These are phyloP conservation scores for Aspergillus sp. DNA, from an alignment of 2,329 filamentous ascomycete species.

Conservation along the genomic window DNA sequence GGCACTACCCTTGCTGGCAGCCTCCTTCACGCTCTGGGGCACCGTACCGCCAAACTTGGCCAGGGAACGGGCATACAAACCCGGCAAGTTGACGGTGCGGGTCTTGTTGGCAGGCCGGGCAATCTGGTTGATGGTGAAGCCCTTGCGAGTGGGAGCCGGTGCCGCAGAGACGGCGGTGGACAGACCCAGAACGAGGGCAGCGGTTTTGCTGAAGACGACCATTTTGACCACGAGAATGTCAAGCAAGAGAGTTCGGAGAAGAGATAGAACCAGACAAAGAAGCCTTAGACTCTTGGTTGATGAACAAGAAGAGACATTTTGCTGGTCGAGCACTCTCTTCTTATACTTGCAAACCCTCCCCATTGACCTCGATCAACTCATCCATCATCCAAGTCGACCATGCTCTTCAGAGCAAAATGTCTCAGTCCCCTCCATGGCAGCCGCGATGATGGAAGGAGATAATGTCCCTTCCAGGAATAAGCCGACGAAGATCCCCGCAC, in stretches of 20 bases:
- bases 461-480: slow-evolving; percentile 23
- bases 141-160: slow-evolving; percentile 29
- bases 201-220: slow-evolving; percentile 39
- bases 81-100: slow-evolving; percentile 31
- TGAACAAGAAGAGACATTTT: slow-evolving; percentile 18
- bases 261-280: background rate
- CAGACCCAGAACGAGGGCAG: slow-evolving; percentile 29
- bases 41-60: slow-evolving; percentile 35
- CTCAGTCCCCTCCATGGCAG: background rate
- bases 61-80: slow-evolving; percentile 31
- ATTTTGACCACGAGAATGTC: slow-evolving; percentile 21
- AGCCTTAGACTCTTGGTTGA: slow-evolving; percentile 11
- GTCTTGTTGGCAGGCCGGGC: slow-evolving; percentile 21
- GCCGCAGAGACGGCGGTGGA: slow-evolving; percentile 32
- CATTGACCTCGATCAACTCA: background rate
- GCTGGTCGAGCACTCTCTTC: background rate
- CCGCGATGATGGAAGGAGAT: slow-evolving; percentile 15
- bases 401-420: background rate
- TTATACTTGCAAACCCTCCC: background rate
- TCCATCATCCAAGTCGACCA: background rate
- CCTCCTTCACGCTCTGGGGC: slow-evolving; percentile 32
- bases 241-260: background rate
- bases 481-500: slow-evolving; percentile 9
- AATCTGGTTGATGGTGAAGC: slow-evolving; percentile 37
- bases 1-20: slow-evolving; percentile 35